Evolutionary conservation across 495 filamentous ascomycete species (phyloP), one percentile per base, ranked within the genome.

Genomic region (Lasiosphaeris hirsuta): DNA sequence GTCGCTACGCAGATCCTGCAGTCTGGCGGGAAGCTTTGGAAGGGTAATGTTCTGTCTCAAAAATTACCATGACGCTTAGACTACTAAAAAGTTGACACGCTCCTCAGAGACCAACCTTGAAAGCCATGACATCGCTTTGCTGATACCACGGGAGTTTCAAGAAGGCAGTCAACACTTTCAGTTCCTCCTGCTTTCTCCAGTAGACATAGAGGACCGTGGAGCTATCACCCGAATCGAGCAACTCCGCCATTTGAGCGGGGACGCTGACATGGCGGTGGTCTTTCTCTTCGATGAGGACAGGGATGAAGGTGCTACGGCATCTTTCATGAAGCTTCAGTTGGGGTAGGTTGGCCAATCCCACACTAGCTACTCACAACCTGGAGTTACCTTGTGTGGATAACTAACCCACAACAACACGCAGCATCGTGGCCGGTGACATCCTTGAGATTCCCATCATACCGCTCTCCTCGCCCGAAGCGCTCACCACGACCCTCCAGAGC

Each of bases 61-160:
- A 7, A 36, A 19, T 1, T 10, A 13, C 10, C 30, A 7, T 30
- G 3, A 36, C n/a, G 8, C 0, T 10, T 10, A 19, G 0, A n/a
- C 37, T 10, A 17, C 3, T 8, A 0, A n/a, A 13, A 19, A n/a
- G 33, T 30, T 58, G 36, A 58, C 52, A 33, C 4, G 4, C 19
- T 7, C 0, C 14, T 2, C 52, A 86, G 83, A 86, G 64, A 60
- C 72, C 4, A 58, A 56, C 4, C 72, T 87, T 13, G 59, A 71
- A 35, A 80, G 74, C 3, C 77, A 86, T 60, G 83, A 87, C 59
- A 58, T 85, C 15, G 73, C 78, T n/a, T 56, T 87, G 33, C 71
- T 74, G 13, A 38, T 79, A 17, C 33, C 68, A 35, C 7, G 15
- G 34, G 15, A 17, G n/a, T 38, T 33, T 54, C 39, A 56, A 30